A percentile compares a stretch with the other conserved stretches of the same genome.
phyloP scores from a whole-genome alignment of 352 stramenopile genomes.

The Phytopythium litorale region DNA sequence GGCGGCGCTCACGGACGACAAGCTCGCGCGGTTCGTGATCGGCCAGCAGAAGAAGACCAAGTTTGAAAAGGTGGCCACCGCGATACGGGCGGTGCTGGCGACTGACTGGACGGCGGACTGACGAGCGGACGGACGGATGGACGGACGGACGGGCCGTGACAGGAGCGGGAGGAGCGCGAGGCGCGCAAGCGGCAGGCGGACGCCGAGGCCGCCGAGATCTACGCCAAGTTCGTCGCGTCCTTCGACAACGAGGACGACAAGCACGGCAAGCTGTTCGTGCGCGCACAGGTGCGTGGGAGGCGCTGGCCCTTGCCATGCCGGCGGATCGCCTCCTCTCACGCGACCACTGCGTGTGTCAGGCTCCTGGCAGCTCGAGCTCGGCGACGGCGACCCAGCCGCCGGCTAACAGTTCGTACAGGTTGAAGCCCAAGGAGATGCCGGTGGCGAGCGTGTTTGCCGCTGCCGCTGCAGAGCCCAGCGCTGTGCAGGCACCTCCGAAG shows the following conservation, averaged over 20 bases:
- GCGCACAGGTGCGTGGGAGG: conserved; percentile 16
- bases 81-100: too few relatives aligned
- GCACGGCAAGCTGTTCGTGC: conserved; percentile 64
- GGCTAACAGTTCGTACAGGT: conserved; percentile 21
- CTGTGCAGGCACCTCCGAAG: conserved; percentile 13
- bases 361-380: neutral
- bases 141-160: neutral
- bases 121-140: too few relatives aligned
- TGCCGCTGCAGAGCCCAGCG: neutral
- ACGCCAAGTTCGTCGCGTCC: conserved; percentile 87
- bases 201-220: conserved; percentile 83
- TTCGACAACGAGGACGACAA: conserved; percentile 77
- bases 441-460: neutral
- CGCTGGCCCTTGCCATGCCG: neutral
- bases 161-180: conserved; percentile 80
- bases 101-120: neutral
- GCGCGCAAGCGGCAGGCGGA: conserved; percentile 82
- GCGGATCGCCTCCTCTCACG: neutral
- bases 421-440: conserved; percentile 19
- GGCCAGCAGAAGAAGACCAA: conserved; percentile 84
- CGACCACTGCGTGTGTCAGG: neutral
- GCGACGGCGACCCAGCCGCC: neutral
- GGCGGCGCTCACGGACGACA: conserved; percentile 64
- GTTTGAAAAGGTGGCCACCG: conserved; percentile 72
- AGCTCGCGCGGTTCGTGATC: conserved; percentile 73